Percentiles rank a stretch among this genome's conserved stretches.
Conservation (phyloP, 306 rosid genomes). For the Casuarina glauca region DNA sequence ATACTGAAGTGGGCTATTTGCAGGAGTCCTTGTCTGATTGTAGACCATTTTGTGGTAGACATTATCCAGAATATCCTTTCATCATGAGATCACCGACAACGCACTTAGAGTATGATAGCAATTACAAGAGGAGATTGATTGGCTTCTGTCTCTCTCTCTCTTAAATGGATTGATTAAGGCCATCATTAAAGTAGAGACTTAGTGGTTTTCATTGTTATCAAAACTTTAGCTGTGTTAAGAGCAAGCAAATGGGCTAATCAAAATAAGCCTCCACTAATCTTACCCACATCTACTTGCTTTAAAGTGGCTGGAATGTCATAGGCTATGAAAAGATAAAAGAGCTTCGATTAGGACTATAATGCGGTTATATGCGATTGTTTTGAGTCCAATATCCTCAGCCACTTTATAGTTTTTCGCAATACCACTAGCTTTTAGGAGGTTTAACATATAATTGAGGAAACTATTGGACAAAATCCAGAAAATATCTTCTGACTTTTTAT, state of each 20-base stretch:
- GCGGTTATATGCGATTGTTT: neutral
- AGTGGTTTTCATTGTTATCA: conserved; percentile 1
- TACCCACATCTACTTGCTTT: neutral
- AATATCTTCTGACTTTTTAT: neutral
- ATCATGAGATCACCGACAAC: neutral
- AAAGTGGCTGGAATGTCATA: neutral
- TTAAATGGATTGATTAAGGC: neutral
- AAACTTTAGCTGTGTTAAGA: neutral
- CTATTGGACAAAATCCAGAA: neutral
- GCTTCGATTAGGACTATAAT: neutral
- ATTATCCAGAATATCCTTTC: neutral
- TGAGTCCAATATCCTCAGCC: neutral
- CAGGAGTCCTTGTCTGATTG: neutral
- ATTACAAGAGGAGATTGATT: neutral
- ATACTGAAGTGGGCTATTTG: neutral
- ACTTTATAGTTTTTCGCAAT: neutral
- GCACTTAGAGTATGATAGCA: neutral
- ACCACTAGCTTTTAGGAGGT: neutral
- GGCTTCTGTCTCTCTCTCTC: neutral
- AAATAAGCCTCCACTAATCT: neutral
- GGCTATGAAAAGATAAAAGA: neutral
- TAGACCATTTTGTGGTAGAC: neutral
- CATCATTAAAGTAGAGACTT: neutral
- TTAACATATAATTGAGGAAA: neutral
- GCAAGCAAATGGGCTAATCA: neutral